Conservation (phyloP, 1,284 basidiomycete genomes). For the Cutaneotrichosporon curvatum region DNA sequence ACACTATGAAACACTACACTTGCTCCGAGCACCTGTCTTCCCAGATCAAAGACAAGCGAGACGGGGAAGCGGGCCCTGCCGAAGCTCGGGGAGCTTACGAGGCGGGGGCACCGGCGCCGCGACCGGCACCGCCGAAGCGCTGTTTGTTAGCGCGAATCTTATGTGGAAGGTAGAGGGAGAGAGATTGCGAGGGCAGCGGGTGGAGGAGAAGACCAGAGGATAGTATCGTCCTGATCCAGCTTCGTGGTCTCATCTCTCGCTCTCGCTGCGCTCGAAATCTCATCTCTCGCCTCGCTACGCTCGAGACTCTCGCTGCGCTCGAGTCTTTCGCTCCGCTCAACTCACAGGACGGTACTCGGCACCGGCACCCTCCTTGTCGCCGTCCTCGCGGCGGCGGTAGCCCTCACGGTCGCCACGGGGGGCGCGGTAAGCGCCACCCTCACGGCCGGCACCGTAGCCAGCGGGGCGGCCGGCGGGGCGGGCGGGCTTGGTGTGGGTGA, state of each 20-base stretch:
- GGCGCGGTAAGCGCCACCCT: constrained; percentile 63
- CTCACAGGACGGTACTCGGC: constrained; percentile 65
- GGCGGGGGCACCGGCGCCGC: constrained; percentile 73
- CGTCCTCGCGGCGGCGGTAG: constrained; percentile 59
- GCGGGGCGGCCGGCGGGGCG: constrained; percentile 60
- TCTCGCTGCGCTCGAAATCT: background rate
- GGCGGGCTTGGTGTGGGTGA: constrained; percentile 89
- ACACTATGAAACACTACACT: background rate
- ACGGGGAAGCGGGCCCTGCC: no score
- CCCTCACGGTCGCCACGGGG: constrained; percentile 69
- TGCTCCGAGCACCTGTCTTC: constrained; percentile 24
- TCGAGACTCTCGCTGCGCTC: background rate
- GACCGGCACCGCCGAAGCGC: constrained; percentile 76
- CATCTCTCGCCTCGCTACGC: background rate
- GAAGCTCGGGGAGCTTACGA: constrained; percentile 42
- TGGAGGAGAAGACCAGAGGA: background rate
- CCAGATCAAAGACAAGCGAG: constrained; percentile 6
- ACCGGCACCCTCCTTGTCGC: constrained; percentile 62
- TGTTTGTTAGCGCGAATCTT: constrained; percentile 14
- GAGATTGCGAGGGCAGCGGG: background rate
- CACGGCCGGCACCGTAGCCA: constrained; percentile 53
- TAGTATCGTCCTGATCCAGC: no score
- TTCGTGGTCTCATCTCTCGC: no score
- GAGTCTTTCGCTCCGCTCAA: background rate
- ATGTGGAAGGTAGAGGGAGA: background rate